Conservation (phyloP, 768 basidiomycete species). For the Hortiboletus campestris region DNA sequence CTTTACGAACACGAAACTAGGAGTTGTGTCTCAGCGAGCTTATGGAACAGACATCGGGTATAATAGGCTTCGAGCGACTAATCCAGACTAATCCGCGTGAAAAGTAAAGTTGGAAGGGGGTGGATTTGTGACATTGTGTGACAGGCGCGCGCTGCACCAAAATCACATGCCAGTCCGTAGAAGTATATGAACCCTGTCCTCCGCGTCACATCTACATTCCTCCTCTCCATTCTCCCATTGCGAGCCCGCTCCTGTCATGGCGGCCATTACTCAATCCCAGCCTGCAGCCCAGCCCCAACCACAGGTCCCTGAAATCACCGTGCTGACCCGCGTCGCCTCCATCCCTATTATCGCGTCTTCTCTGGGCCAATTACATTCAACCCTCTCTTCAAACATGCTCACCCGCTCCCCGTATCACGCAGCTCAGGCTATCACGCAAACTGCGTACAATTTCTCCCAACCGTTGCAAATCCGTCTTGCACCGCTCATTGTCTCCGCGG, state of each 20-base stretch:
- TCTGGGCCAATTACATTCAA: conserved; percentile 55
- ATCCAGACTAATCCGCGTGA: conserved; percentile 8
- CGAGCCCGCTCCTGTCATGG: conserved; percentile 29
- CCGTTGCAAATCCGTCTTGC: conserved; percentile 66
- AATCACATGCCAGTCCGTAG: conserved; percentile 25
- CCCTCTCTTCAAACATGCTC: conserved; percentile 56
- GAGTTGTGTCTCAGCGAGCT: neutral
- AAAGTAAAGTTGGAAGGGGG: conserved; percentile 4
- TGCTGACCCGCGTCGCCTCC: conserved; percentile 60
- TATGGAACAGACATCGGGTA: neutral
- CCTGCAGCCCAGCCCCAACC: conserved; percentile 17
- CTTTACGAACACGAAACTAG: neutral
- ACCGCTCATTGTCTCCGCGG: conserved; percentile 61
- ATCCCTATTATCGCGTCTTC: conserved; percentile 73
- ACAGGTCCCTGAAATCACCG: conserved; percentile 53
- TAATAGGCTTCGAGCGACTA: too few species aligned
- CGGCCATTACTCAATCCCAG: conserved; percentile 32
- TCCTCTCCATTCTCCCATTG: neutral
- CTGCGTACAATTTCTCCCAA: conserved; percentile 60
- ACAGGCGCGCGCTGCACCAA: conserved; percentile 12
- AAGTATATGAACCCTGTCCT: conserved; percentile 30
- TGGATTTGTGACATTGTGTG: conserved; percentile 23
- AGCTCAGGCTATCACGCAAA: conserved; percentile 57
- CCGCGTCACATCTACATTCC: conserved; percentile 9
- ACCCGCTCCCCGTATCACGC: conserved; percentile 65